Evolutionary conservation across 176 grass and related monocot species (phyloP).

Genomic region (Oryza officinalis): DNA sequence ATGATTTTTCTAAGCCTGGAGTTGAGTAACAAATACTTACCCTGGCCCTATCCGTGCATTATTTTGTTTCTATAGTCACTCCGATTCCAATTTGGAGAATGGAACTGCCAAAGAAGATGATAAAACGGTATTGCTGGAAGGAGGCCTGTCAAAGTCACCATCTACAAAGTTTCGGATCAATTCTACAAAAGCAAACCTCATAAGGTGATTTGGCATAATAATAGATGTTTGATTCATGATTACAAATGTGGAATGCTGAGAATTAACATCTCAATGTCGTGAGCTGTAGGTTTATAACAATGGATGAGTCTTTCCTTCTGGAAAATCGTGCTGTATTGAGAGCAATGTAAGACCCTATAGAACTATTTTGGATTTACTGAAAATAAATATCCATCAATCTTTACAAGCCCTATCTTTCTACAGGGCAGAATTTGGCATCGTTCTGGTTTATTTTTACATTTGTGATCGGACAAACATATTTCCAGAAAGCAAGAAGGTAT

Average conservation of each 20-base stretch:
- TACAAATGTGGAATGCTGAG: slow-evolving; percentile 7
- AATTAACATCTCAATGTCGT: slow-evolving; percentile 28
- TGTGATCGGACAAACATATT: slow-evolving; percentile 84
- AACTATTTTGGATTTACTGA: neutral
- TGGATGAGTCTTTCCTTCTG: slow-evolving; percentile 78
- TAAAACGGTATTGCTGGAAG: slow-evolving; percentile 67
- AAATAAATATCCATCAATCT: neutral
- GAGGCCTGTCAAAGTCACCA: slow-evolving; percentile 57
- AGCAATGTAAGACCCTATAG: slow-evolving; percentile 59
- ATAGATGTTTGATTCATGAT: neutral
- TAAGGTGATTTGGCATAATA: slow-evolving; percentile 46
- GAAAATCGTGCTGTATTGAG: slow-evolving; percentile 66
- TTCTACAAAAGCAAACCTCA: slow-evolving; percentile 57
- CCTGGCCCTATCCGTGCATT: neutral
- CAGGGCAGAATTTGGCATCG: slow-evolving; percentile 72
- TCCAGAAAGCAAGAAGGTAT: slow-evolving; percentile 72
- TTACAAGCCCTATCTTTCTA: neutral
- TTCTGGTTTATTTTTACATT: slow-evolving; percentile 74
- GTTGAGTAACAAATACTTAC: neutral
- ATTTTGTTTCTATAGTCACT: slow-evolving; percentile 48
- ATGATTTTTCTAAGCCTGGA: neutral
- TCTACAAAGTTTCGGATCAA: slow-evolving; percentile 45
- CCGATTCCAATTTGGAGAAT: slow-evolving; percentile 57
- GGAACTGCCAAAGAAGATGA: slow-evolving; percentile 66
- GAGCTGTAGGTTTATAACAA: slow-evolving; percentile 60